Conservation (phyloP, 2,329 filamentous ascomycete species). For the Neonectria hederae region DNA sequence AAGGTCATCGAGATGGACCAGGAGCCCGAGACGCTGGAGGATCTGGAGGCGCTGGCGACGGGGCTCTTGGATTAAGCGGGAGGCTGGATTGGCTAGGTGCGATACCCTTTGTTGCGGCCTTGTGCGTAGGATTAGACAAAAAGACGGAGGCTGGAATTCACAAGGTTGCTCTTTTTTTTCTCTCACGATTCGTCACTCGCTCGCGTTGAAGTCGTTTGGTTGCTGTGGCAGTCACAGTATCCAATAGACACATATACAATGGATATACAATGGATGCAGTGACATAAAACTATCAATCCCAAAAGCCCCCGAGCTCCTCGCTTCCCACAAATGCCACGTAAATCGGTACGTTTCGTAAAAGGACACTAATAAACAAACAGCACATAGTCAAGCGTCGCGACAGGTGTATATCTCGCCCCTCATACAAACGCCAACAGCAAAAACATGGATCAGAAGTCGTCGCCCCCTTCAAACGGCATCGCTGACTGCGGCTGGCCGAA, state of each 20-base stretch:
- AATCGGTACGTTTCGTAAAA: neutral
- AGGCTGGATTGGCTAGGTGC: slow-evolving; percentile 24
- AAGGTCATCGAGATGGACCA: slow-evolving; percentile 70
- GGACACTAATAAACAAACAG: slow-evolving; percentile 8
- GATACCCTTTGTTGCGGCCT: slow-evolving; percentile 43
- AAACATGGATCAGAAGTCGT: neutral
- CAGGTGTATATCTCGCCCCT: neutral
- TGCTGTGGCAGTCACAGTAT: neutral
- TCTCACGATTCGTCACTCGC: neutral
- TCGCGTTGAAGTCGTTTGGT: neutral
- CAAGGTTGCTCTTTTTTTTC: slow-evolving; percentile 7
- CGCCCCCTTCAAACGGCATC: neutral
- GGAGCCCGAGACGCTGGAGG: slow-evolving; percentile 81
- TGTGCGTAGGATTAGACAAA: slow-evolving; percentile 35
- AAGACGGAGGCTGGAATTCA: slow-evolving; percentile 21
- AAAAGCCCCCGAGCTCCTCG: slow-evolving; percentile 17
- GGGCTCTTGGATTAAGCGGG: slow-evolving; percentile 67
- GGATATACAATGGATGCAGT: neutral
- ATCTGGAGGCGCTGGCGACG: slow-evolving; percentile 79
- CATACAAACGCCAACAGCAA: neutral
- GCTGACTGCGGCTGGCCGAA: slow-evolving; percentile 51
- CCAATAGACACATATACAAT: neutral
- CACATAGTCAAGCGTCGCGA: neutral
- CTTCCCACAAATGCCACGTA: slow-evolving; percentile 18
- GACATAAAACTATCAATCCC: slow-evolving; percentile 6